Evolutionary conservation across 2,329 filamentous ascomycete genomes (phyloP), one percentile per base, ranked within the genome.

Genomic region (Colletotrichum neosansevieriae): DNA sequence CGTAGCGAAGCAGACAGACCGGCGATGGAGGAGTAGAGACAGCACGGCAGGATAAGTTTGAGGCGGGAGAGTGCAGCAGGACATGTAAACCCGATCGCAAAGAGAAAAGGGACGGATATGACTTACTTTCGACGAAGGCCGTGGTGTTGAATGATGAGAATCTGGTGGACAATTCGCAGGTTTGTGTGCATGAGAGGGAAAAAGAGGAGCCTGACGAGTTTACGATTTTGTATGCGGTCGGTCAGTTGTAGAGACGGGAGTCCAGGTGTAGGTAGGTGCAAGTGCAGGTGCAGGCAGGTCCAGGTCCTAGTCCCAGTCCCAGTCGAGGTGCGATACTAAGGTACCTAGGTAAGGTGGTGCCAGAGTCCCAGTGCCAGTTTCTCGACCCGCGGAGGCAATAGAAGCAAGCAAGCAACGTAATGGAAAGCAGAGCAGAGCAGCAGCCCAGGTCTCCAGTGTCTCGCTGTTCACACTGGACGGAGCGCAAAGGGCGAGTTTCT

Each of bases 161-260:
- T 74, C 74, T 77, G 76, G 71, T 74, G 74, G 72, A 69, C 75
- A 75, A 74, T 74, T 74, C 77, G 74, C 74, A 76, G 78, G 76
- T 75, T 69, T 76, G 77, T 79, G 79, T 80, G 79, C 62, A 79
- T 78, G 78, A 77, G 78, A 69, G 65, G 70, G 70, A 79, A 81
- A 81, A 81, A 81, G 79, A 81, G 79, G 79, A 81, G 77, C 75
- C 73, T 74, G 75, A 74, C 72, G 75, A 80, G 75, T 79, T 78
- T 75, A 77, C 74, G 78, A 80, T 79, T 80, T 81, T 80, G 79
- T 79, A 77, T 76, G 73, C 75, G 74, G 73, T 70, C 49, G 70
- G 71, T 71, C 64, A 58, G 67, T 63, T 51, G 49, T n/a, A 38
- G 36, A 38, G 36, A 12, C 36, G 11, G 13, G 49, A 15, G 11